Evolutionary conservation across 345 rosid species (phyloP).

Genomic region (Laguncularia racemosa): DNA sequence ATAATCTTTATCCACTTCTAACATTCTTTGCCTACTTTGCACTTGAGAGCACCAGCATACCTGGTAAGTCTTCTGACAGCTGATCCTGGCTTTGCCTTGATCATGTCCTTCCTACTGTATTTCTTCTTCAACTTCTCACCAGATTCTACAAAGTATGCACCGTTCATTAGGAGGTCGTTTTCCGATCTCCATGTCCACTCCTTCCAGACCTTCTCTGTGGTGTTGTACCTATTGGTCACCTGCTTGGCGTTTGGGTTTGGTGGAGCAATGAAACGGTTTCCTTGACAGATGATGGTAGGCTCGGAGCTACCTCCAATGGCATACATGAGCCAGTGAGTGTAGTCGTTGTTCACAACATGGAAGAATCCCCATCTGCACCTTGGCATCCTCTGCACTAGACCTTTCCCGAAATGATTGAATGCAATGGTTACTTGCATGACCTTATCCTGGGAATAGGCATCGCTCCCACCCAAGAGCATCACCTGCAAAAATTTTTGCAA

Average conservation of each 20-base stretch:
- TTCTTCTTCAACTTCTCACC: slow-evolving; percentile 20
- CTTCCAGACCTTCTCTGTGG: slow-evolving; percentile 36
- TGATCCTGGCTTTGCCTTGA: slow-evolving; percentile 41
- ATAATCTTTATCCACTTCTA: not conserved
- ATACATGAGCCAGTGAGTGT: slow-evolving; percentile 54
- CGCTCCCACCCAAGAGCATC: slow-evolving; percentile 46
- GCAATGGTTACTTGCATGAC: slow-evolving; percentile 52
- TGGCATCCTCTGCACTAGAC: slow-evolving; percentile 54
- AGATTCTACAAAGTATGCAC: slow-evolving; percentile 58
- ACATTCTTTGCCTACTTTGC: slow-evolving; percentile 17
- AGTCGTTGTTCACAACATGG: slow-evolving; percentile 60
- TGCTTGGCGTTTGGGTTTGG: slow-evolving; percentile 26
- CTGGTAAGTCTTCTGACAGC: slow-evolving; percentile 37
- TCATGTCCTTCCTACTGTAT: slow-evolving; percentile 12
- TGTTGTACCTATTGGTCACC: slow-evolving; percentile 57
- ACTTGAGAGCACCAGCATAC: slow-evolving; percentile 42
- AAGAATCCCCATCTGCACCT: slow-evolving; percentile 38
- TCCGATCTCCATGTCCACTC: slow-evolving; percentile 67
- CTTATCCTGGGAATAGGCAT: slow-evolving; percentile 14
- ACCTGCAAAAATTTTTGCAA: slow-evolving; percentile 13
- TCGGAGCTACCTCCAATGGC: slow-evolving; percentile 48
- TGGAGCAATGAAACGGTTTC: slow-evolving; percentile 53
- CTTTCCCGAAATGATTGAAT: slow-evolving; percentile 47
- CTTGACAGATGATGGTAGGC: slow-evolving; percentile 49
- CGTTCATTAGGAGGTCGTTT: slow-evolving; percentile 55